Evolutionary conservation across 192 early-diverging fungal species (phyloP).

Genomic region (Spizellomyces sp.): DNA sequence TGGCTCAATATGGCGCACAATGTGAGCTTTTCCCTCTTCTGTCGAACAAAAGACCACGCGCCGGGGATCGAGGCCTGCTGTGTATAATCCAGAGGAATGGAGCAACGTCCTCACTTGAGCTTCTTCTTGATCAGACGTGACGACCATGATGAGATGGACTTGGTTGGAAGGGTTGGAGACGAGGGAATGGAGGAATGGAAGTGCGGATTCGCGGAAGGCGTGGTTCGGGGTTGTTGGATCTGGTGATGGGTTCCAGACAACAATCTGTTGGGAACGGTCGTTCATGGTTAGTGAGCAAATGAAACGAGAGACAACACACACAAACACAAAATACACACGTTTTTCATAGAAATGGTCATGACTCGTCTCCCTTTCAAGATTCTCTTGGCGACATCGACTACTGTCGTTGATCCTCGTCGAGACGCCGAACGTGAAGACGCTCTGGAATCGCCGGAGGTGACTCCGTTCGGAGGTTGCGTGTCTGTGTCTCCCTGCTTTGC

Average conservation of each 20-base stretch:
- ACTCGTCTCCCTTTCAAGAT: constrained; percentile 45
- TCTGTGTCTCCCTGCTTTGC: neutral
- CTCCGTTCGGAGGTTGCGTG: neutral
- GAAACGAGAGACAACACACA: constrained; percentile 1
- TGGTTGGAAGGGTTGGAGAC: constrained; percentile 1
- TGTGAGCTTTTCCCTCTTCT: constrained; percentile 65
- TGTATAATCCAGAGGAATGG: constrained; percentile 7
- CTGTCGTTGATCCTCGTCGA: neutral
- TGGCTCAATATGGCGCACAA: constrained; percentile 71
- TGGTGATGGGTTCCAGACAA: constrained; percentile 78
- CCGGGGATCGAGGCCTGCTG: constrained; percentile 55
- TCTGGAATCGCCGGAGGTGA: neutral
- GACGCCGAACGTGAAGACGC: neutral
- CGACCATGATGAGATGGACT: constrained; percentile 61
- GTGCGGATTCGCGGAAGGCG: constrained; percentile 67
- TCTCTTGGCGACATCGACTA: neutral
- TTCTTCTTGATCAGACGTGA: constrained; percentile 58
- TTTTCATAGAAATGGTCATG: constrained; percentile 65
- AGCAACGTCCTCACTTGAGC: constrained; percentile 52
- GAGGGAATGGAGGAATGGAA: constrained; percentile 57
- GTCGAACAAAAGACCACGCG: constrained; percentile 73
- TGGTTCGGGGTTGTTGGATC: constrained; percentile 67
- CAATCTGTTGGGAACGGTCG: constrained; percentile 47
- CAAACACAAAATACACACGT: constrained; percentile 37
- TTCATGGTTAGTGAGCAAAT: constrained; percentile 7